These are phyloP conservation scores for Gossypium herbaceum DNA, from an alignment of 345 rosid species.

Conservation along the genomic window DNA sequence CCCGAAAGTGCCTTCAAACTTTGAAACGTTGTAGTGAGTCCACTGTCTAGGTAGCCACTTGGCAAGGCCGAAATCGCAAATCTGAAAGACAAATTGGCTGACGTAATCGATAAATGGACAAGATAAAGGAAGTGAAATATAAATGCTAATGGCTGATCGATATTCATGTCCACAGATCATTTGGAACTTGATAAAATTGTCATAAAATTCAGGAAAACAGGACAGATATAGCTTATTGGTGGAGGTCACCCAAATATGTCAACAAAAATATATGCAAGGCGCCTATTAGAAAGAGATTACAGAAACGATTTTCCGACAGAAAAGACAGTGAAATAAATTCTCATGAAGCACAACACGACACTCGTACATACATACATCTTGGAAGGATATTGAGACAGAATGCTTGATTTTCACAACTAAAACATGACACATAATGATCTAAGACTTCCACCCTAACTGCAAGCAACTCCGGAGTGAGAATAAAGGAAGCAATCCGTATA, in stretches of 20 bases:
- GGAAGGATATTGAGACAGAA: background rate
- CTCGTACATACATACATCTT: background rate
- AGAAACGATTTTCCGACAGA: background rate
- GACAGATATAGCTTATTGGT: background rate
- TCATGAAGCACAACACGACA: background rate
- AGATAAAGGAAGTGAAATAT: background rate
- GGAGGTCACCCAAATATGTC: background rate
- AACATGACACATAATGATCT: background rate
- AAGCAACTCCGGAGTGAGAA: background rate
- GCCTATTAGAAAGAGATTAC: background rate
- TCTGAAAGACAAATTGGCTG: constrained; percentile 33
- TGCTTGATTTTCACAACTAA: background rate
- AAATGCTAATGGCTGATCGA: constrained; percentile 6
- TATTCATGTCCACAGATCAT: background rate
- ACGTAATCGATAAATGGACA: constrained; percentile 14
- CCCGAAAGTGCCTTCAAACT: constrained; percentile 98
- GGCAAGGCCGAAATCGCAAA: constrained; percentile 91
- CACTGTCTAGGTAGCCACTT: constrained; percentile 88
- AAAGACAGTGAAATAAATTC: background rate
- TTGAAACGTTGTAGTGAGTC: constrained; percentile 81
- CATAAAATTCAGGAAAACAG: background rate
- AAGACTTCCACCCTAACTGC: background rate
- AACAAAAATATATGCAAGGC: background rate
- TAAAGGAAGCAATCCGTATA: background rate
- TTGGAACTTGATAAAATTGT: background rate